These are phyloP conservation scores for Artemisia tridentata DNA, from an alignment of 129 eudicot genomes.

Conservation along the genomic window DNA sequence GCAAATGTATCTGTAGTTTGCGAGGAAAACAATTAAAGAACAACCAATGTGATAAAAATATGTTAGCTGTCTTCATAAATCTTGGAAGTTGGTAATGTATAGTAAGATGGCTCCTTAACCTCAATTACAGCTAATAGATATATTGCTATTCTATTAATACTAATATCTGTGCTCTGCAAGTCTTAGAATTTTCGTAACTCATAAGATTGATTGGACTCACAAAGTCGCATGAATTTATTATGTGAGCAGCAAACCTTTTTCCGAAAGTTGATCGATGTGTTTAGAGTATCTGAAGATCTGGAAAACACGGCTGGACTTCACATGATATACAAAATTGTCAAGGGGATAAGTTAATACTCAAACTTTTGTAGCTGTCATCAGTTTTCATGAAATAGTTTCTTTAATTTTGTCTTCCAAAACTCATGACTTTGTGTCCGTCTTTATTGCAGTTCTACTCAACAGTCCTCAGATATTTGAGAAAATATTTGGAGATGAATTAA, in stretches of 20 bases:
- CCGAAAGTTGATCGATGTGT: conserved; percentile 78
- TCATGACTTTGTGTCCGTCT: conserved; percentile 5
- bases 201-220: conserved; percentile 17
- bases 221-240: conserved; percentile 15
- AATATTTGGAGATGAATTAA: conserved; percentile 76
- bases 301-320: conserved; percentile 74
- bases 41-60: not conserved
- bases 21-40: not conserved
- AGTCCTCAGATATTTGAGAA: conserved; percentile 80
- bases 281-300: conserved; percentile 80
- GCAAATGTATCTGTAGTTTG: not conserved
- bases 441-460: conserved; percentile 72
- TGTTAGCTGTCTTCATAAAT: too few relatives aligned
- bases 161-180: not conserved
- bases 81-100: too few relatives aligned
- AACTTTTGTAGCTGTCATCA: conserved; percentile 7
- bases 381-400: conserved; percentile 7
- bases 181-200: conserved; percentile 14
- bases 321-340: conserved; percentile 73
- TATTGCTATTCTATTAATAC: not conserved
- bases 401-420: conserved; percentile 4
- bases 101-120: not conserved
- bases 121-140: conserved; percentile 1
- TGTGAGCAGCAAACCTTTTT: conserved; percentile 70
- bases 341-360: conserved; percentile 70